Evolutionary conservation across 768 basidiomycete genomes (phyloP).

Genomic region (Pleurotus djamor): DNA sequence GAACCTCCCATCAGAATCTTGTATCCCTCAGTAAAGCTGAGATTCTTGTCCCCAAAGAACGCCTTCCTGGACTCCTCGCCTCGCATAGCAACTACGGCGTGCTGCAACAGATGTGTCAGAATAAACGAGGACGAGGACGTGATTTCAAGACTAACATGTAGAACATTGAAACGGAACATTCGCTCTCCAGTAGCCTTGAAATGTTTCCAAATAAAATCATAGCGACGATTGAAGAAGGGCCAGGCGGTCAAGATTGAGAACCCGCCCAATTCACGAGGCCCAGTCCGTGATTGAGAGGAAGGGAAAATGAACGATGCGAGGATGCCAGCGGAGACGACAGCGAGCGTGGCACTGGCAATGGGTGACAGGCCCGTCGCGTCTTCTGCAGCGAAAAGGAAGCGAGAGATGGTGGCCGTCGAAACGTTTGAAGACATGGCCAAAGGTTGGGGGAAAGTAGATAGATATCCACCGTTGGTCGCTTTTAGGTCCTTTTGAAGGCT

Average conservation of each 20-base stretch:
- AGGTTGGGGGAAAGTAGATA: too few species aligned
- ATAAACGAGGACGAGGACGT: neutral
- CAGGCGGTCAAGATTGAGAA: slow-evolving; percentile 4
- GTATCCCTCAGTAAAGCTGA: slow-evolving; percentile 28
- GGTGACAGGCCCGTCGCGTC: neutral
- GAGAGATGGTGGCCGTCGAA: neutral
- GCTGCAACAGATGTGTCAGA: neutral
- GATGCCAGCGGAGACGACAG: neutral
- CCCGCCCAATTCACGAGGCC: neutral
- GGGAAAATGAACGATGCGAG: neutral
- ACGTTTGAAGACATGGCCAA: too few species aligned
- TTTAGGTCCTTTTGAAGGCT: too few species aligned
- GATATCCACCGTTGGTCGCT: too few species aligned
- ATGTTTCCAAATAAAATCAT: slow-evolving; percentile 2
- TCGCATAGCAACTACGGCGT: slow-evolving; percentile 20
- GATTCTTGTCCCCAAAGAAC: slow-evolving; percentile 24
- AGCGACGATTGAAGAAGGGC: slow-evolving; percentile 1
- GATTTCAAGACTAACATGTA: slow-evolving; percentile 10
- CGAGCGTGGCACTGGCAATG: neutral
- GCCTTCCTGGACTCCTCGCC: slow-evolving; percentile 28
- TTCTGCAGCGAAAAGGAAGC: neutral
- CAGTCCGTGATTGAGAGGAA: neutral
- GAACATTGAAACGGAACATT: slow-evolving; percentile 13
- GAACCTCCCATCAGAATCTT: slow-evolving; percentile 26
- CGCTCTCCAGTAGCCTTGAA: slow-evolving; percentile 10